Evolutionary conservation across 2,329 filamentous ascomycete genomes (phyloP), one percentile per base, ranked within the genome.

Genomic region (Ophiostoma populinum): DNA sequence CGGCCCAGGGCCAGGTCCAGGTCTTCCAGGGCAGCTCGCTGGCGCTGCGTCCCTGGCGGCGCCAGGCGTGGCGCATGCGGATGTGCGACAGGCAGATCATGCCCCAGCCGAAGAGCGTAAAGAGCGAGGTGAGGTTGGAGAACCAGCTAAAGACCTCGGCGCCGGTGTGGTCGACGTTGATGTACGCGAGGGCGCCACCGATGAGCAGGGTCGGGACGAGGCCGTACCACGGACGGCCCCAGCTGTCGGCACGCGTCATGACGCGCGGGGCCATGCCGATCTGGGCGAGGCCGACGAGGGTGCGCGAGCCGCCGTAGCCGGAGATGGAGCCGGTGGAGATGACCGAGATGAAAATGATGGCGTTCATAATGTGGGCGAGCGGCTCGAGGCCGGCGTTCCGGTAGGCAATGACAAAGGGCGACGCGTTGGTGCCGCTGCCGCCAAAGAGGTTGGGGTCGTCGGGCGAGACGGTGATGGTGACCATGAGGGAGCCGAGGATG

Each of bases 351-450:
- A 71, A 50, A 43, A 73, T 71, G 8, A 71, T 61, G 24, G 63
- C 55, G 48, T 73, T 73, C 61, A 73, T 67, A 41, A 73, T 61
- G 22, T 58, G 58, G 37, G 68, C 60, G 12, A 68, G 63, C 3
- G 62, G 62, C 0, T 49, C 45, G 1, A 71, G 55, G 17, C 61
- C 60, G 1, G 67, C 67, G 39, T 67, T 60, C 35, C 64, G 56
- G 18, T 63, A 63, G 7, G 67, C 66, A 27, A 72, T 59, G 19
- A 73, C 68, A 43, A 74, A 74, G 4, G 69, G 69, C 6, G 65
- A 70, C 13, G 60, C 58, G 17, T 52, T 49, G 20, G 53, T 48
- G 36, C 61, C 55, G 18, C 56, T 57, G 11, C 54, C 53, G 28
- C 53, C 53, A 7, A 70, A 52, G 0, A 75, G 58, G 25, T 55